Evolutionary conservation across 1,139 yeast genomes (phyloP).

Genomic region (Hansenula anomala): DNA sequence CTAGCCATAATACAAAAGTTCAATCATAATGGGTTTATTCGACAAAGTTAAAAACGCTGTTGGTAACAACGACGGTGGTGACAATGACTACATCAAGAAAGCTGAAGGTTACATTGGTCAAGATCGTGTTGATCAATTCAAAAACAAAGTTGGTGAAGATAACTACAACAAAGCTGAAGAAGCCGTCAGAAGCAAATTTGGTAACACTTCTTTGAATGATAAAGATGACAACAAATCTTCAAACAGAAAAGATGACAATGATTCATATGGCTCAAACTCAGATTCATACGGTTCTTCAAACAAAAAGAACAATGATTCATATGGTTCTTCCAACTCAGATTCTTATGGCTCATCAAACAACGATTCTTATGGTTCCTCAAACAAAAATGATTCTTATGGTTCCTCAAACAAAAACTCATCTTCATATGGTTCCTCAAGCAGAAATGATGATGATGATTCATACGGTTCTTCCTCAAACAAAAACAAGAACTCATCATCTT

Average conservation of each 20-base stretch:
- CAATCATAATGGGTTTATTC: conserved; percentile 27
- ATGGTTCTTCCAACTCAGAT: conserved; percentile 1
- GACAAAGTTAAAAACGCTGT: conserved; percentile 23
- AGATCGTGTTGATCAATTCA: conserved; percentile 21
- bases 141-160: conserved; percentile 22
- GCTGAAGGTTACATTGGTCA: conserved; percentile 19
- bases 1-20: too few relatives aligned
- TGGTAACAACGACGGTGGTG: conserved; percentile 7
- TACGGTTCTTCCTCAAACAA: too few relatives aligned
- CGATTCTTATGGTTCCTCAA: conserved; percentile 1
- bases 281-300: conserved; percentile 19
- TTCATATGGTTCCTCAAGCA: conserved; percentile 6
- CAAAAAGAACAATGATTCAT: conserved; percentile 5
- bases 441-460: conserved; percentile 8
- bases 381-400: conserved; percentile 13
- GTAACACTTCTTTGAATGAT: conserved; percentile 20
- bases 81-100: conserved; percentile 17
- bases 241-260: conserved; percentile 4
- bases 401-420: background rate
- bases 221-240: conserved; percentile 8
- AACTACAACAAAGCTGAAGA: conserved; percentile 22
- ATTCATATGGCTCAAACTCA: conserved; percentile 18
- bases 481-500: too few relatives aligned
- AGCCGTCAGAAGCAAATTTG: conserved; percentile 20
- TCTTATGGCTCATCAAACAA: background rate